A percentile compares a stretch with the other conserved stretches of the same genome.
phyloP scores from a whole-genome alignment of 192 early-diverging fungal species.

The Chytriomyces hyalinus region DNA sequence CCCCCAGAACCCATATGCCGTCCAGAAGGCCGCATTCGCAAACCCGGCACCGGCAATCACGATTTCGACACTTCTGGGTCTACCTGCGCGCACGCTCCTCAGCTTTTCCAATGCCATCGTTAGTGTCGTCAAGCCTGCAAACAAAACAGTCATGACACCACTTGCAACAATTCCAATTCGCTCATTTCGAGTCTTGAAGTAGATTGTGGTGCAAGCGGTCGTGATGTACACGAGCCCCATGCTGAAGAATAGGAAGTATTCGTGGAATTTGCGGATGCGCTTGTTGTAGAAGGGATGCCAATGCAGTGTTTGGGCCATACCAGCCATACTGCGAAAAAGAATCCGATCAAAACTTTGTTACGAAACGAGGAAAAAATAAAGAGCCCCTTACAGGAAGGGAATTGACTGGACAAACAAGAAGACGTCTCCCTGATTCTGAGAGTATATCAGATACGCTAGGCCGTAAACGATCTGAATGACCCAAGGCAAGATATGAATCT shows the following conservation, averaged over 20 bases:
- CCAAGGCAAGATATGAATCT: conserved; percentile 37
- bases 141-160: neutral
- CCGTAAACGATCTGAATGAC: conserved; percentile 33
- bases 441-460: conserved; percentile 31
- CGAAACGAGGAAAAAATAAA: neutral
- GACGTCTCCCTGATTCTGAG: conserved; percentile 25
- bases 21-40: conserved; percentile 6
- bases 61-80: conserved; percentile 10
- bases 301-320: conserved; percentile 27
- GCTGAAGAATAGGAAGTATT: conserved; percentile 23
- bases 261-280: conserved; percentile 28
- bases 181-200: neutral
- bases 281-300: conserved; percentile 42
- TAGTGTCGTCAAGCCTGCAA: neutral
- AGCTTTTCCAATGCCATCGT: conserved; percentile 12
- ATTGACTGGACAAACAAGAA: conserved; percentile 35
- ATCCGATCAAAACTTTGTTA: no score
- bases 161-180: neutral
- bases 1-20: conserved; percentile 25
- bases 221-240: conserved; percentile 16
- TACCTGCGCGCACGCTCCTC: neutral
- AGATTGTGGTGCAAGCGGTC: conserved; percentile 34
- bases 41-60: conserved; percentile 3
- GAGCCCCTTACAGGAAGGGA: conserved; percentile 8
- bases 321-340: conserved; percentile 7